These are phyloP conservation scores for Gonium pectorale DNA, from an alignment of 139 green algal genomes.

Conservation along the genomic window DNA sequence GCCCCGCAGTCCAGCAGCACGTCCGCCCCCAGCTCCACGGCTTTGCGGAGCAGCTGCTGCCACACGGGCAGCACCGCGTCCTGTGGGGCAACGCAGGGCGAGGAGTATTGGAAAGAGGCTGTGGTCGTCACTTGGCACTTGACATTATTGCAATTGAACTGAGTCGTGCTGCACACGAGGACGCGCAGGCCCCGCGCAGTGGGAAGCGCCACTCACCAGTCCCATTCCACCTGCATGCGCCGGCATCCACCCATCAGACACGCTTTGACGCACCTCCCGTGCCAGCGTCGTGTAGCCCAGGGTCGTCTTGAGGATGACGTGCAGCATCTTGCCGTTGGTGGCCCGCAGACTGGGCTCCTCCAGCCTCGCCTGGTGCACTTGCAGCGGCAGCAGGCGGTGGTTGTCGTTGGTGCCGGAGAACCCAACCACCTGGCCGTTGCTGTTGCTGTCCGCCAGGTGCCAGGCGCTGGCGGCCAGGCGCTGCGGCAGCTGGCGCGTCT, in stretches of 20 bases:
- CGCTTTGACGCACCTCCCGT: no score
- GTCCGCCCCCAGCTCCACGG: constrained; percentile 42
- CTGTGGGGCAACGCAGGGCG: not conserved
- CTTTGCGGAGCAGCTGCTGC: constrained; percentile 58
- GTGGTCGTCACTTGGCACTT: not conserved
- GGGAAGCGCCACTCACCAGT: no score
- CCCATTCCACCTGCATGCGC: no score
- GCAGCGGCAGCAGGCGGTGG: constrained; percentile 67
- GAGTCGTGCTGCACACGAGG: no score
- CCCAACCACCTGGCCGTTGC: constrained; percentile 38
- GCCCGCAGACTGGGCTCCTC: constrained; percentile 16
- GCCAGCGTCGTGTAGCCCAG: constrained; percentile 1
- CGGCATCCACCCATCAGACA: no score
- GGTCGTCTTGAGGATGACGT: constrained; percentile 54
- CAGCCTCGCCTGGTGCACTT: constrained; percentile 52
- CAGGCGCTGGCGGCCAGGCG: constrained; percentile 61
- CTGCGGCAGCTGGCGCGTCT: constrained; percentile 62
- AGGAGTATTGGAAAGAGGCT: no score
- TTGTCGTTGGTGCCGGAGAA: constrained; percentile 76
- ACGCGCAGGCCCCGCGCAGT: no score
- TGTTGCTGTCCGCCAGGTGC: constrained; percentile 69
- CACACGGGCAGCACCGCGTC: constrained; percentile 32
- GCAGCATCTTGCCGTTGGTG: constrained; percentile 76
- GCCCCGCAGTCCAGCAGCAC: constrained; percentile 68
- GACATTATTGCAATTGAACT: not conserved